Base-by-base conservation (phyloP, 140 eudicot species). In the Erigeron philadelphicus region DNA sequence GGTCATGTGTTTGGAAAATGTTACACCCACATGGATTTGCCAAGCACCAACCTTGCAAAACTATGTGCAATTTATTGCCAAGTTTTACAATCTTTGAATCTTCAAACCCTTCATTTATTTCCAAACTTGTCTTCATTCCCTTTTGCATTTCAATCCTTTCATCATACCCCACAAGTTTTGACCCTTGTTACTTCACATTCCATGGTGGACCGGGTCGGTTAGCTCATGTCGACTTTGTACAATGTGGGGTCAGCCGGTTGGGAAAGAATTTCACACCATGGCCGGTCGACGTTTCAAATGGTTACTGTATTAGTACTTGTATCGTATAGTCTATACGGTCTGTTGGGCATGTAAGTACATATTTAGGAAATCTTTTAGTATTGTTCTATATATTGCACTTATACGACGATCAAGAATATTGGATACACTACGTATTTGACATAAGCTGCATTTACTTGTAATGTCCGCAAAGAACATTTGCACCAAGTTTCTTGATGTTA, bases 31-130 rank as follows among this genome's bases (percentile, higher is more conserved):
- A 77, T 77, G 81, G 58, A 56, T 19, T 13, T 77, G 81, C 77
- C 77, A 77, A 77, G 73, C 73, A 77, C 81, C 81, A 64, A 77
- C 81, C 81, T 77, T 77, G 81, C 81, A 77, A 54, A 35, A 38
- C 23, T 71, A 49, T 77, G 73, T 77, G 77, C 73, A 73, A 77
- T 71, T 77, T 77, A 71, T 55, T 64, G 57, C 38, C 38, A 45
- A 65, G 54, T 61, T 64, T 70, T 40, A 71, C 73, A 46, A 23
- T 71, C 21, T 71, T 62, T 60, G 15, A 44, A 50, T 60, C 47
- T 70, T 76, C 17, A 65, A 62, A 52, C 21, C 68, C 67, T 49
- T 77, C 81, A 77, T 64, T 75, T 57, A 67, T 75, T 75, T 67
- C 74, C 46, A 75, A 54, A 48, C 67, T 57, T 75, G 79, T 75